Base-by-base conservation (phyloP, 2,329 filamentous ascomycete species). In the Arthrobotrys musiformis region DNA sequence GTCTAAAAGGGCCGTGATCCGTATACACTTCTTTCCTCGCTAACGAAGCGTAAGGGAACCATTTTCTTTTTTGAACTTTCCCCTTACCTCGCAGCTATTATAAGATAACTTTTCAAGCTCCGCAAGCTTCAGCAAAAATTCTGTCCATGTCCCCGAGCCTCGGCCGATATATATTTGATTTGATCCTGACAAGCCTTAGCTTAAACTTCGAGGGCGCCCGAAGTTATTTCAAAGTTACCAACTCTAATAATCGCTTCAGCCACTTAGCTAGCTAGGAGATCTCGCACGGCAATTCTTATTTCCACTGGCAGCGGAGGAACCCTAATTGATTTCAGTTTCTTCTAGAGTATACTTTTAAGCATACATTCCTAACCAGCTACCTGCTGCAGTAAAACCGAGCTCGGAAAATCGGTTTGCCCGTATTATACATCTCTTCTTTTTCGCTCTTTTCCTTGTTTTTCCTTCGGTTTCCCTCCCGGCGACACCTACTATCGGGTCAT, bases 211-310 rank as follows among this genome's bases (percentile, higher is more conserved):
- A 46, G 13, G 37, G 19, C 58, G 35, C 17, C 58, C 17, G 11
- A 58, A 58, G 30, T 58, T 58, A 58, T 24, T 58, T 37, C 17
- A 17, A 58, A 37, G 35, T 46, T 64, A 46, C 42, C 61, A 50
- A 64, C 61, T 64, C 60, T 64, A 64, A 64, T 42, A 48, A n/a
- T 35, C 42, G 52, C 48, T 52, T 52, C 48, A 8, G 42, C 7
- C 15, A 15, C 17, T 30, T n/a, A n/a, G n/a, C n/a, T n/a, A n/a
- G n/a, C n/a, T n/a, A n/a, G n/a, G n/a, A 24, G n/a, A 19, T 52
- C 61, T 64, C 19, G 19, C 44, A 64, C 28, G 15, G 30, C 9
- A n/a, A n/a, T n/a, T 19, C 42, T 52, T 37, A 19, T 42, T 40
- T 19, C 17, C 11, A 40, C 52, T 15, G n/a, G 8, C 8, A 4